phyloP scores from a whole-genome alignment of 2,329 filamentous ascomycete genomes.

The Pestalotiopsis fici region DNA sequence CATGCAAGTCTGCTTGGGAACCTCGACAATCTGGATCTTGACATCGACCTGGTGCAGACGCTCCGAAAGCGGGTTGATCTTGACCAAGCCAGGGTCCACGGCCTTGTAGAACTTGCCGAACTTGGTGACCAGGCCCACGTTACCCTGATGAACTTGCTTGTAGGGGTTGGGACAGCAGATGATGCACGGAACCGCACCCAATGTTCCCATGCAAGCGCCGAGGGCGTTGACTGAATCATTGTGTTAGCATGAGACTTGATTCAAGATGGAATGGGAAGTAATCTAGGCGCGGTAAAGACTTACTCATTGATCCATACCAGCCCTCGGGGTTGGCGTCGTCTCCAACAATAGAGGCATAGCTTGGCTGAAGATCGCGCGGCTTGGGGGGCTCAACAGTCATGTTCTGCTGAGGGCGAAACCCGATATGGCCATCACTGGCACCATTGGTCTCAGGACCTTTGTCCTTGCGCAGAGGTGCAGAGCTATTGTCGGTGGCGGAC shows the following conservation, averaged over 20 bases:
- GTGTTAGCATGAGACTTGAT: neutral
- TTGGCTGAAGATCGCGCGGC: conserved; percentile 81
- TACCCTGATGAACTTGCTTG: conserved; percentile 88
- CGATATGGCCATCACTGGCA: conserved; percentile 19
- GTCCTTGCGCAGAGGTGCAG: conserved; percentile 13
- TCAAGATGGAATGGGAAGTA: neutral
- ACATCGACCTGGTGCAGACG: conserved; percentile 90
- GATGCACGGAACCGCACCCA: conserved; percentile 90
- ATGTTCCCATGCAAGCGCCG: conserved; percentile 72
- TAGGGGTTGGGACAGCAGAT: conserved; percentile 93
- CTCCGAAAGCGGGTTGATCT: conserved; percentile 95
- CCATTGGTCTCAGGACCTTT: conserved; percentile 24
- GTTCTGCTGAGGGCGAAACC: conserved; percentile 53
- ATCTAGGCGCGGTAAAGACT: conserved; percentile 31
- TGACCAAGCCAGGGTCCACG: conserved; percentile 94
- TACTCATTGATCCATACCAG: conserved; percentile 90
- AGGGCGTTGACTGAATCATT: conserved; percentile 64
- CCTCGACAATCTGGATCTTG: conserved; percentile 98
- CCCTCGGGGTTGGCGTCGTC: conserved; percentile 72
- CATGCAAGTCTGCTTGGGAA: conserved; percentile 97
- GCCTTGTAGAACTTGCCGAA: conserved; percentile 95
- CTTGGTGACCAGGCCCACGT: conserved; percentile 93
- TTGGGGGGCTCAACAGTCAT: conserved; percentile 79
- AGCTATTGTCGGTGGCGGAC: conserved; percentile 3
- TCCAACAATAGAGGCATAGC: conserved; percentile 67